These are phyloP conservation scores for Hyaloraphidium curvatum DNA, from an alignment of 192 early-diverging fungal genomes.

Conservation along the genomic window DNA sequence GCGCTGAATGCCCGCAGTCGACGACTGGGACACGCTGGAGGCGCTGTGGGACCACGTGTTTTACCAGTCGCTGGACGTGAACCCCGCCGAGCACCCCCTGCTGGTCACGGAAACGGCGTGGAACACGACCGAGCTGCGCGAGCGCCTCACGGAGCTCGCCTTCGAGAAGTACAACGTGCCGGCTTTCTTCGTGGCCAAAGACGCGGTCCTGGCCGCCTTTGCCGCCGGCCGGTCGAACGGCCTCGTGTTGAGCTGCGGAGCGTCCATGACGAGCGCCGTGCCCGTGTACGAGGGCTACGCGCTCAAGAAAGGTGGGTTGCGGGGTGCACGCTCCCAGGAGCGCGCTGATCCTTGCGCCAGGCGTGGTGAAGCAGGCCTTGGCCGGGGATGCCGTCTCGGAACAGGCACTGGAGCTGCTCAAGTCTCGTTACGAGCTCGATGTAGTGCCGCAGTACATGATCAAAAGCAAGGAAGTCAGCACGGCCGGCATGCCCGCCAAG, in stretches of 20 bases:
- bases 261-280: constrained; percentile 64
- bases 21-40: constrained; percentile 88
- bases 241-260: constrained; percentile 84
- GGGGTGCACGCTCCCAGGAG: background rate
- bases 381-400: constrained; percentile 69
- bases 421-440: constrained; percentile 34
- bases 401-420: constrained; percentile 45
- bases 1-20: constrained; percentile 28
- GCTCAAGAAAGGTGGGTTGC: constrained; percentile 54
- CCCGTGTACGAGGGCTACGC: constrained; percentile 97
- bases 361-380: constrained; percentile 39
- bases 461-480: constrained; percentile 49
- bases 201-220: constrained; percentile 85
- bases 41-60: constrained; percentile 78
- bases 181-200: constrained; percentile 84
- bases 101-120: constrained; percentile 82
- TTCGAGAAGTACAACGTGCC: constrained; percentile 87
- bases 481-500: constrained; percentile 41
- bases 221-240: constrained; percentile 71
- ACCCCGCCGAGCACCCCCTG: constrained; percentile 74
- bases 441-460: constrained; percentile 73
- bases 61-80: constrained; percentile 41
- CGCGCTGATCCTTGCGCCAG: constrained; percentile 4
- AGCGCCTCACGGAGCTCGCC: constrained; percentile 75
- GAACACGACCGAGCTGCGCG: constrained; percentile 63